These are phyloP conservation scores for Diplodia intermedia DNA, from an alignment of 2,329 filamentous ascomycete species.

Conservation along the genomic window DNA sequence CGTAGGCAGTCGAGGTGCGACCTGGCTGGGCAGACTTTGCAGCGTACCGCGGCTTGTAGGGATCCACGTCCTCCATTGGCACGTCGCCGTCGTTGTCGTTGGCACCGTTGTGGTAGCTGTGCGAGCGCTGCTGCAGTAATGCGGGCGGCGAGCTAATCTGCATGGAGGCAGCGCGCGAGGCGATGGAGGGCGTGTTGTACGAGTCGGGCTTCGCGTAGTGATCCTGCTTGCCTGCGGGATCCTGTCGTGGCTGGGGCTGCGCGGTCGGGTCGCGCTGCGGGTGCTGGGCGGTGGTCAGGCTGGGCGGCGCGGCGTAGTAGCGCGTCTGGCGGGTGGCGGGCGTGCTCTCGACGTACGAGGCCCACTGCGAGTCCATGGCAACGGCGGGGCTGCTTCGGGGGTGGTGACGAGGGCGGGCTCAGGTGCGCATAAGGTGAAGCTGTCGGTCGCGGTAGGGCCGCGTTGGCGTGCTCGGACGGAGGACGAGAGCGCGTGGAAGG, in stretches of 20 bases:
- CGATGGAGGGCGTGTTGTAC: constrained; percentile 45
- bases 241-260: constrained; percentile 39
- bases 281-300: constrained; percentile 43
- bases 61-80: constrained; percentile 85
- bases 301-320: constrained; percentile 45
- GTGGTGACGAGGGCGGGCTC: constrained; percentile 29
- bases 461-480: no score
- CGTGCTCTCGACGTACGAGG: constrained; percentile 35
- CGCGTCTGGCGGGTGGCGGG: constrained; percentile 35
- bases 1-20: constrained; percentile 75
- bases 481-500: not conserved
- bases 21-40: constrained; percentile 79
- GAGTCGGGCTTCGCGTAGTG: constrained; percentile 43
- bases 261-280: constrained; percentile 43
- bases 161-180: constrained; percentile 48
- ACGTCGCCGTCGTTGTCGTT: constrained; percentile 56
- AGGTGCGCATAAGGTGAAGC: constrained; percentile 29
- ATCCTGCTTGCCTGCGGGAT: constrained; percentile 18
- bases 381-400: constrained; percentile 27
- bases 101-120: constrained; percentile 48
- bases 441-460: constrained; percentile 12
- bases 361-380: constrained; percentile 33
- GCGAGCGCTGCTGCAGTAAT: constrained; percentile 40
- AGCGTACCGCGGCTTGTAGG: constrained; percentile 82
- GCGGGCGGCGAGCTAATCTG: constrained; percentile 46